A percentile compares a stretch with the other conserved stretches of the same genome.
Conservation (phyloP, 2,329 filamentous ascomycete species). For the Sarocladium kiliense region DNA sequence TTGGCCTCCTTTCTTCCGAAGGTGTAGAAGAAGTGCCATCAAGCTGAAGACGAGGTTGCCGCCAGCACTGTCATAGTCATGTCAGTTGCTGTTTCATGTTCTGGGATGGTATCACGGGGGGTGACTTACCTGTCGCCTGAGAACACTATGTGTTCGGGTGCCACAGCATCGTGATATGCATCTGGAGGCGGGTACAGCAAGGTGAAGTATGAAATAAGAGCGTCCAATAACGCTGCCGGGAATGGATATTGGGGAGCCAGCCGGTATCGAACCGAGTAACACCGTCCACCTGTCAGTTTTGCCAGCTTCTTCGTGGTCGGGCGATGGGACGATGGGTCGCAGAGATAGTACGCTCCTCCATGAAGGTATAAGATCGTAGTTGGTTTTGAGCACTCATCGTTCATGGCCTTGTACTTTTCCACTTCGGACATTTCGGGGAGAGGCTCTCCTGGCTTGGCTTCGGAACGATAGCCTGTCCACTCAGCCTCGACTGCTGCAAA, state of each 20-base stretch:
- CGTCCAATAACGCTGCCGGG: slow-evolving; percentile 69
- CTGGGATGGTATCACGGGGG: too few species aligned
- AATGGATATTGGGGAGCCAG: slow-evolving; percentile 72
- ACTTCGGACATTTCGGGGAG: slow-evolving; percentile 55
- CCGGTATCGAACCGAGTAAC: slow-evolving; percentile 69
- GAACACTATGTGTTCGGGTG: slow-evolving; percentile 62
- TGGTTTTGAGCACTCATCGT: slow-evolving; percentile 59
- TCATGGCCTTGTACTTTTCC: slow-evolving; percentile 60
- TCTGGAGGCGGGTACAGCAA: slow-evolving; percentile 67
- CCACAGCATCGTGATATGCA: slow-evolving; percentile 61
- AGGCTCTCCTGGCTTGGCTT: slow-evolving; percentile 40
- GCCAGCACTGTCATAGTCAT: slow-evolving; percentile 50
- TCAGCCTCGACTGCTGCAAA: slow-evolving; percentile 60
- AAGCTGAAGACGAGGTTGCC: slow-evolving; percentile 65
- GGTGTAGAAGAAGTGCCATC: slow-evolving; percentile 62
- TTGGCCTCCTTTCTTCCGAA: slow-evolving; percentile 40
- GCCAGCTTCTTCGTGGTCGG: slow-evolving; percentile 54
- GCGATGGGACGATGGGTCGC: slow-evolving; percentile 66
- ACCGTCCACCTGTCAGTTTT: slow-evolving; percentile 60
- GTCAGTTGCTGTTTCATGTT: not conserved
- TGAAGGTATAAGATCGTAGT: slow-evolving; percentile 70
- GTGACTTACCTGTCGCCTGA: slow-evolving; percentile 60
- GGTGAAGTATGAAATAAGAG: slow-evolving; percentile 65
- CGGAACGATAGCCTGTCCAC: slow-evolving; percentile 67
- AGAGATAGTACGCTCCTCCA: slow-evolving; percentile 68